phyloP scores from a whole-genome alignment of 163 green algal genomes.

The Chlorella variabilis region DNA sequence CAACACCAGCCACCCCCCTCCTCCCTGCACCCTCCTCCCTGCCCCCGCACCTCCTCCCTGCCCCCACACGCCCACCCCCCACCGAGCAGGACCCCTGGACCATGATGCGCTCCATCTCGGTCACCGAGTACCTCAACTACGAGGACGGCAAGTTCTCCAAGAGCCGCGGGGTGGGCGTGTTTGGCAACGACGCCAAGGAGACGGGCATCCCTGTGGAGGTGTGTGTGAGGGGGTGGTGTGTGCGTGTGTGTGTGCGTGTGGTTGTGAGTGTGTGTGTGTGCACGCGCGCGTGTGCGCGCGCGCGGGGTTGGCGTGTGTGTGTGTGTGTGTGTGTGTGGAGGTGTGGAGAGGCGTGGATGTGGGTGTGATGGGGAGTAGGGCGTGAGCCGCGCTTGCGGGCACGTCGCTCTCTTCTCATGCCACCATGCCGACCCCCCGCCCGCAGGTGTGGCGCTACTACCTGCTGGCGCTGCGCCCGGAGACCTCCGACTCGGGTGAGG shows the following conservation, averaged over 20 bases:
- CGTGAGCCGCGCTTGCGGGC: too few species aligned
- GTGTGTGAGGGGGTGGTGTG: too few species aligned
- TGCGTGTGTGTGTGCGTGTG: background rate
- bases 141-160: conserved; percentile 98
- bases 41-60: background rate
- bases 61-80: background rate
- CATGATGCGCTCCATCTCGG: conserved; percentile 94
- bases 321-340: too few species aligned
- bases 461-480: conserved; percentile 92
- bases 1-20: too few species aligned
- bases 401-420: too few species aligned
- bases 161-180: conserved; percentile 91
- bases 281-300: too few species aligned
- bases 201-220: conserved; percentile 93
- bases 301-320: too few species aligned
- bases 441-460: conserved; percentile 97
- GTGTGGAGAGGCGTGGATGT: too few species aligned
- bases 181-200: conserved; percentile 93
- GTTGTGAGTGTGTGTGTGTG: background rate
- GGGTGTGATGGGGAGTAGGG: too few species aligned
- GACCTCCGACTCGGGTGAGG: conserved; percentile 71
- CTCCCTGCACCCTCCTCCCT: background rate
- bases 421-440: too few species aligned
- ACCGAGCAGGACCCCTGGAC: conserved; percentile 79
- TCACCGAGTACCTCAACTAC: conserved; percentile 99